Conservation (phyloP, 345 rosid species). For the Eucalyptus marginata region DNA sequence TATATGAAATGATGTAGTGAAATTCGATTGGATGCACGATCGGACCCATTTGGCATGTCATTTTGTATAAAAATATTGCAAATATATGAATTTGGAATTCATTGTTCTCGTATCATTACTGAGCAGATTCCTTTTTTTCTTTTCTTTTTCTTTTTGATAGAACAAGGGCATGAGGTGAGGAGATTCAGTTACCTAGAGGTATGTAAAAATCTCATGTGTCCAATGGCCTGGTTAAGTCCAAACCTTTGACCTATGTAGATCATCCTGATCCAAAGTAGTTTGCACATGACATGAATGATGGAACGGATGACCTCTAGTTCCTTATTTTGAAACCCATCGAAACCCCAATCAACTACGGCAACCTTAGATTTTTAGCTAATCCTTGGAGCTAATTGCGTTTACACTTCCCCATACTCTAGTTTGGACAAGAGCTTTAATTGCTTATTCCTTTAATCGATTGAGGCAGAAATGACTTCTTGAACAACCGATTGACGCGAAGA, state of each 20-base stretch:
- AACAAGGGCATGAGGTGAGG: not conserved
- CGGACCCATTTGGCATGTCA: not conserved
- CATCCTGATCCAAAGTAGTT: not conserved
- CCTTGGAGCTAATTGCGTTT: not conserved
- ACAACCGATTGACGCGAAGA: not conserved
- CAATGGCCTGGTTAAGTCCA: not conserved
- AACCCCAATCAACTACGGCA: not conserved
- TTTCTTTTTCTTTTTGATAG: not conserved
- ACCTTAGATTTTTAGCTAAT: not conserved
- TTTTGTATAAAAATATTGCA: too few species aligned
- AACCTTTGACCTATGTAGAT: not conserved
- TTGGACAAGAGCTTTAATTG: not conserved
- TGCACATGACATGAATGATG: not conserved
- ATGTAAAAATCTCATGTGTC: not conserved
- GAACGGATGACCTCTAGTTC: not conserved
- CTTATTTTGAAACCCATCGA: not conserved
- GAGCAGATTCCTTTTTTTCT: fast-evolving
- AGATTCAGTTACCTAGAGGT: not conserved
- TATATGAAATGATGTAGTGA: too few species aligned
- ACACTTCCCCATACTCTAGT: not conserved
- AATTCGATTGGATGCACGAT: not conserved
- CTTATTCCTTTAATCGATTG: not conserved
- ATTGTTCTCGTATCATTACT: fast-evolving
- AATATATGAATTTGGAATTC: not conserved
- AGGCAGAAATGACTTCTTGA: not conserved